A percentile compares a stretch with the other conserved stretches of the same genome.
These are phyloP conservation scores for Cercospora zeina DNA, from an alignment of 2,329 filamentous ascomycete genomes.

Conservation along the genomic window DNA sequence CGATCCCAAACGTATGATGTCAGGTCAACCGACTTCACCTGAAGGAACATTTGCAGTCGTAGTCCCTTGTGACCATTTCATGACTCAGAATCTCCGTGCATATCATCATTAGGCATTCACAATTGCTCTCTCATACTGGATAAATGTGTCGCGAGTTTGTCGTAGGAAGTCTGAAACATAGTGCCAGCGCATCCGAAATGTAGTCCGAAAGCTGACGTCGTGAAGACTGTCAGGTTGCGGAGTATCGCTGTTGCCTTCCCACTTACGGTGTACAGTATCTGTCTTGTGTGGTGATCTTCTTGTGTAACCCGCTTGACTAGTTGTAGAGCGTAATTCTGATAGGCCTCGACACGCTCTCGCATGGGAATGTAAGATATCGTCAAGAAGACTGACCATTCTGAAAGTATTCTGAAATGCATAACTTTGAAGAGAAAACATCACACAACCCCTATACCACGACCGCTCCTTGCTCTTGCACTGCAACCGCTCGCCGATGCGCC, in stretches of 20 bases:
- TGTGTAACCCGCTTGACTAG: no score
- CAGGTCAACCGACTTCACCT: background rate
- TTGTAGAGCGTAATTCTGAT: no score
- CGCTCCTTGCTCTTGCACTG: background rate
- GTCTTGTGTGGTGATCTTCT: no score
- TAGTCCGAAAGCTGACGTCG: no score
- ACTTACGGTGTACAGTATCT: no score
- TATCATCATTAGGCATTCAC: no score
- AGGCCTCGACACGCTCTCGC: no score
- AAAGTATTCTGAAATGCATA: background rate
- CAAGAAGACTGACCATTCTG: background rate
- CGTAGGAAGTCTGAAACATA: background rate
- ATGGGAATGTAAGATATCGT: background rate
- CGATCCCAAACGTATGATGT: background rate
- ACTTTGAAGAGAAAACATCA: background rate
- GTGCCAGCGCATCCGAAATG: background rate
- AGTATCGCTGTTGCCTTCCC: no score
- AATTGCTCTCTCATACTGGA: background rate
- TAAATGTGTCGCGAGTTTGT: background rate
- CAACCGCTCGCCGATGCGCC: background rate
- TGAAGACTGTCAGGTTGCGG: no score
- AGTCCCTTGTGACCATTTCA: no score
- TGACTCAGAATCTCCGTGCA: no score
- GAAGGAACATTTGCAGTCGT: background rate
- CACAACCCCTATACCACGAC: background rate